Conservation (phyloP, 495 filamentous ascomycete genomes). For the Trichoderma erinaceum region DNA sequence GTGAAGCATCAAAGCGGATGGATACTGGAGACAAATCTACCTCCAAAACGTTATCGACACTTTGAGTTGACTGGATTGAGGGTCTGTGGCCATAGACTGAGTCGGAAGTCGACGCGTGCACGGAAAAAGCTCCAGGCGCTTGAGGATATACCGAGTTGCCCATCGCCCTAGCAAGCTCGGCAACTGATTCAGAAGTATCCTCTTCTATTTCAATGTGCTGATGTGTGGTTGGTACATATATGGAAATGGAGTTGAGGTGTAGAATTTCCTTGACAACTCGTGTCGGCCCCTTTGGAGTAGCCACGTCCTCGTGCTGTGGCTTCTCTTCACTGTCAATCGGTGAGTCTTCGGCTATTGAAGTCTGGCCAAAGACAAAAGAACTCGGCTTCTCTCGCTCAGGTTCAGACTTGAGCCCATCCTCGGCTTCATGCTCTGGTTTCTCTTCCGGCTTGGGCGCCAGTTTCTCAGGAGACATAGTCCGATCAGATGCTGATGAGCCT, state of each 20-base stretch:
- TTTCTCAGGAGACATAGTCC: not conserved
- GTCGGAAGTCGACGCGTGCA: conserved; percentile 33
- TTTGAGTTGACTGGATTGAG: not conserved
- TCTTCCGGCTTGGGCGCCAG: not conserved
- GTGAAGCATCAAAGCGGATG: conserved; percentile 60
- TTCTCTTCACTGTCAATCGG: not conserved
- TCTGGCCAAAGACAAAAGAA: not conserved
- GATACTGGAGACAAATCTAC: conserved; percentile 51
- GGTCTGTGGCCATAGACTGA: not conserved
- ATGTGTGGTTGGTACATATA: conserved; percentile 40
- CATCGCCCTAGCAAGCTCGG: not conserved
- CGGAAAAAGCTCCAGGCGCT: conserved; percentile 53
- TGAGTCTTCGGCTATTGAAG: not conserved
- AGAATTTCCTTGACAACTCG: conserved; percentile 44
- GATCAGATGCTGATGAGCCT: conserved; percentile 11
- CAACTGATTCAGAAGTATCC: not conserved
- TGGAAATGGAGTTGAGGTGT: conserved; percentile 33
- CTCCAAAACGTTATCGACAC: conserved; percentile 40
- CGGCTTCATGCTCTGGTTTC: not conserved
- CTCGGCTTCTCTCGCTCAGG: not conserved
- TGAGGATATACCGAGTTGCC: conserved; percentile 37
- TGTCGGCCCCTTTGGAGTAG: conserved; percentile 42
- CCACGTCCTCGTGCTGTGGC: conserved; percentile 27
- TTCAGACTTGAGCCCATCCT: not conserved
- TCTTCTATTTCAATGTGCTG: conserved; percentile 29